A percentile compares a stretch with the other conserved stretches of the same genome.
phyloP scores from a whole-genome alignment of 768 basidiomycete species.

The Chiua virens region DNA sequence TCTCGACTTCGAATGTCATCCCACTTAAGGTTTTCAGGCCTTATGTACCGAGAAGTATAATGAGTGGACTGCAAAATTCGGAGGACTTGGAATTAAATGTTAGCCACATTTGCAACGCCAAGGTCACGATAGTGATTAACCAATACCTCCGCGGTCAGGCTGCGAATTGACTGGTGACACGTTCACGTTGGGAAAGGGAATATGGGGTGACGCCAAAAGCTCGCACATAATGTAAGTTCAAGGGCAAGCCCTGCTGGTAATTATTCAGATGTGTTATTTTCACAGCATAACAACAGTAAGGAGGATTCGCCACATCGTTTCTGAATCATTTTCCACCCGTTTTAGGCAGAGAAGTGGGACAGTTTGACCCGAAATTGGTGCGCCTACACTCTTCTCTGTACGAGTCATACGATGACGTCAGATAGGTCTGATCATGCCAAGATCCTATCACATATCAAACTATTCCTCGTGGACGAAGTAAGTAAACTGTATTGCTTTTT shows the following conservation, averaged over 20 bases:
- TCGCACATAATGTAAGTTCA: conserved; percentile 73
- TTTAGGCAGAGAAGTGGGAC: too few species aligned
- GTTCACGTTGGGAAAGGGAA: conserved; percentile 56
- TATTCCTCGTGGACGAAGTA: conserved; percentile 94
- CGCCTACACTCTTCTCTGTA: too few species aligned
- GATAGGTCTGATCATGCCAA: too few species aligned
- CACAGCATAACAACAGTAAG: too few species aligned
- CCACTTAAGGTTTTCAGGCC: conserved; percentile 48
- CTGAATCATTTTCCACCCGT: too few species aligned
- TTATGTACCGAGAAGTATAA: conserved; percentile 80
- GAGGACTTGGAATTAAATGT: conserved; percentile 74
- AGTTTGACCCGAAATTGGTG: too few species aligned
- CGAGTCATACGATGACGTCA: too few species aligned
- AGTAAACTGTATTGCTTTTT: conserved; percentile 2
- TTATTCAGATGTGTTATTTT: too few species aligned
- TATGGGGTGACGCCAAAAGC: conserved; percentile 72
- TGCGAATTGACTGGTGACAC: conserved; percentile 95
- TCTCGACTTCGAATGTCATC: not conserved
- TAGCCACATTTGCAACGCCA: conserved; percentile 29
- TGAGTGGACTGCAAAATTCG: conserved; percentile 87
- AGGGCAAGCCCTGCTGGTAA: not conserved
- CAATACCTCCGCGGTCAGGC: conserved; percentile 46
- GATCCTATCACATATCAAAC: too few species aligned
- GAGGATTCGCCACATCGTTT: too few species aligned
- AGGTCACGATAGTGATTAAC: not conserved